Evolutionary conservation across 441 rosid species (phyloP).

Genomic region (Euphorbia schlechtendalii): DNA sequence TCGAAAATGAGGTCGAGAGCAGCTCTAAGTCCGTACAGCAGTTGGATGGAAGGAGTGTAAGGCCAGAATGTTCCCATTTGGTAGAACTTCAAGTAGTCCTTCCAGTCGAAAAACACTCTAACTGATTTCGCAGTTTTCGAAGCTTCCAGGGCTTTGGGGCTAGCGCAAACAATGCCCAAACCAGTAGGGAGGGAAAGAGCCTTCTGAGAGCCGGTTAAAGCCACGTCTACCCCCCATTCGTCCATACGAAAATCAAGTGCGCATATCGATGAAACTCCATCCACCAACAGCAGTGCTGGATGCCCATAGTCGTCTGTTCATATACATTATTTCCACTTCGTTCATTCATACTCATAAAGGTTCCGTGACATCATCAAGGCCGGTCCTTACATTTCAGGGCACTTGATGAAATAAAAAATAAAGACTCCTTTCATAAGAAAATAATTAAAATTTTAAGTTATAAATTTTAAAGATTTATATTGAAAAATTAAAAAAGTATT

Average conservation of each 20-base stretch:
- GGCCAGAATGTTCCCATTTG: slow-evolving; percentile 84
- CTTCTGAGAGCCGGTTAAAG: slow-evolving; percentile 92
- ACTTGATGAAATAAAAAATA: no score
- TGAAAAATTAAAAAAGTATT: no score
- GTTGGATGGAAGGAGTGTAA: slow-evolving; percentile 89
- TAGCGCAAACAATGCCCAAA: slow-evolving; percentile 77
- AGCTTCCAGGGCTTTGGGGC: slow-evolving; percentile 92
- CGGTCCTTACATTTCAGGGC: no score
- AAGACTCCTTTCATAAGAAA: no score
- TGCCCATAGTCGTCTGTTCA: slow-evolving; percentile 74
- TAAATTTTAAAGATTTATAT: no score
- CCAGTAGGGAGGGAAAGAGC: slow-evolving; percentile 97
- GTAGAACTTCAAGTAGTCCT: slow-evolving; percentile 80
- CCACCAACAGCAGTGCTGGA: slow-evolving; percentile 81
- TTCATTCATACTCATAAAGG: no score
- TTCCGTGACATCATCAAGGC: no score
- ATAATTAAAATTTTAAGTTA: no score
- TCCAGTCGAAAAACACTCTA: slow-evolving; percentile 91
- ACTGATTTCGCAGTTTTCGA: slow-evolving; percentile 68
- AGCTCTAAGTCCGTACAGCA: slow-evolving; percentile 76
- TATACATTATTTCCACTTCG: no score
- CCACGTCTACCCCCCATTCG: slow-evolving; percentile 94
- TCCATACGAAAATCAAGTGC: slow-evolving; percentile 97
- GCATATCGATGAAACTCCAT: slow-evolving; percentile 94
- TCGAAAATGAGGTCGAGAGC: slow-evolving; percentile 86